Base-by-base conservation (phyloP, 345 rosid genomes). In the Hypericum perforatum region DNA sequence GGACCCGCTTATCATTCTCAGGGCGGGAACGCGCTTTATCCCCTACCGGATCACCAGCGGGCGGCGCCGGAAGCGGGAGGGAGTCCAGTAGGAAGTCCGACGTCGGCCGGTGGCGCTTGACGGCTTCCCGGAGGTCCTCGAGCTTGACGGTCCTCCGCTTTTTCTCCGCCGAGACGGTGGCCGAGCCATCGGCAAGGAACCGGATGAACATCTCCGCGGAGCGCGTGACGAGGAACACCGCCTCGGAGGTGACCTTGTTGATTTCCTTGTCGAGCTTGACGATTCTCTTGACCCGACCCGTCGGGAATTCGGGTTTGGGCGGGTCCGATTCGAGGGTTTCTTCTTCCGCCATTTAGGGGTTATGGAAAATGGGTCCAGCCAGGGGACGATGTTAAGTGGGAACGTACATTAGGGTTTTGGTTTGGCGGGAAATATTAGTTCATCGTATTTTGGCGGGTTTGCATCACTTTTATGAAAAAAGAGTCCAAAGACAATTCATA, bases 231-330 rank as follows among this genome's bases (percentile, higher is more conserved):
- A 84, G 68, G 62, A 75, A 74, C 13, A 85, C 76, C 7, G 97
- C 97, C 42, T 88, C 98, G 9, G 98, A 69, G 45, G 74, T 87
- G n/a, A 82, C 67, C 62, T 85, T 92, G 79, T 80, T 82, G 69
- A 89, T 80, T 59, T 92, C 95, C 43, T 69, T 79, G 77, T 92
- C 97, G 54, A 86, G 76, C 66, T 87, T 91, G 84, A 87, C 73
- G 43, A 92, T 85, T 63, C 64, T 85, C 77, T 85, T 92, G 11
- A 92, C 73, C 53, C 87, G 78, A n/a, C 78, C 78, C 6, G 64
- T 40, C 7, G 97, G 95, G 39, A 91, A 76, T 46, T 79, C 77
- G 5, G 82, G 77, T 53, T 70, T 70, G 52, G 9, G 66, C 14
- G 66, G 16, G 8, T 45, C 69, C 10, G 61, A 8, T 10, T 15